These are phyloP conservation scores for Calonectria pteridis DNA, from an alignment of 2,329 filamentous ascomycete genomes.

Conservation along the genomic window DNA sequence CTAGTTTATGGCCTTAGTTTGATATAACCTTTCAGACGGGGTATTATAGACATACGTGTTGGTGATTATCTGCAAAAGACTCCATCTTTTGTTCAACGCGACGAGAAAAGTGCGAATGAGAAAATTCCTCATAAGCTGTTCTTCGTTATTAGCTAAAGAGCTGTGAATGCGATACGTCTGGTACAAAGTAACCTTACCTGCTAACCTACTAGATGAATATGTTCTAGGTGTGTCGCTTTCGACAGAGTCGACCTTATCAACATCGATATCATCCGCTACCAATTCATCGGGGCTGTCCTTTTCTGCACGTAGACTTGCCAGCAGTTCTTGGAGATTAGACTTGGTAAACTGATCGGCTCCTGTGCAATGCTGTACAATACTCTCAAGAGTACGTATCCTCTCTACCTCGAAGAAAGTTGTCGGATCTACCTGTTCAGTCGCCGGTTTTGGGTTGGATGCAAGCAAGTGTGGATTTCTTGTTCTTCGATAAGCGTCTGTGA, in stretches of 20 bases:
- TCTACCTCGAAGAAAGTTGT: conserved; percentile 29
- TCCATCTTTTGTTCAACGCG: conserved; percentile 28
- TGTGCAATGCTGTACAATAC: conserved; percentile 33
- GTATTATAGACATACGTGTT: conserved; percentile 13
- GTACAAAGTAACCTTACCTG: background rate
- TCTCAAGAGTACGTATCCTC: conserved; percentile 35
- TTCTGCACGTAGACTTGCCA: background rate
- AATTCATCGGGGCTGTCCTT: background rate
- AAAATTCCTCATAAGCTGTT: conserved; percentile 27
- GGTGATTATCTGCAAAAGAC: background rate
- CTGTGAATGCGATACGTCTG: background rate
- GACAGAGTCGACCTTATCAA: background rate
- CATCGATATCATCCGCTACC: background rate
- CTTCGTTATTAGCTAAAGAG: background rate
- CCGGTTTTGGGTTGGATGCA: background rate
- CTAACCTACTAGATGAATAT: background rate
- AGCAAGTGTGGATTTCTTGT: conserved; percentile 17
- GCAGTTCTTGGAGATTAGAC: conserved; percentile 17
- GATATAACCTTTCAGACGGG: background rate
- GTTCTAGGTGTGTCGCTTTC: background rate
- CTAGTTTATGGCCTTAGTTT: background rate
- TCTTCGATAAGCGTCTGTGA: conserved; percentile 31
- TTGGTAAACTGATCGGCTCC: conserved; percentile 30
- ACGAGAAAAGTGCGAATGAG: conserved; percentile 29
- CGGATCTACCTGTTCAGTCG: background rate